Conservation (phyloP, 139 green algal genomes). For the Chlamydomonas sp. region DNA sequence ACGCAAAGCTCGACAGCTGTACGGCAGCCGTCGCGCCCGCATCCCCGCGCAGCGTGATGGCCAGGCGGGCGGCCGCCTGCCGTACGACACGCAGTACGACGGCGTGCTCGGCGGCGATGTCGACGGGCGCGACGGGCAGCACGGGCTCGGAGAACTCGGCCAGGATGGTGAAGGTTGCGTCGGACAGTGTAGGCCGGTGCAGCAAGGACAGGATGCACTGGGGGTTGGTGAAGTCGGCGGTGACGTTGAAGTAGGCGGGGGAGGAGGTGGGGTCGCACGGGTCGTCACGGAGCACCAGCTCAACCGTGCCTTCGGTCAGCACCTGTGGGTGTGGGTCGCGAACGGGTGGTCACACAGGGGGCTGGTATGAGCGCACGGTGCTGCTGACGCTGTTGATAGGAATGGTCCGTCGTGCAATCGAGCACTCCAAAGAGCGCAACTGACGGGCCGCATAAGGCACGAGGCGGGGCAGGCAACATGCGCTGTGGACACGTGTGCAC, state of each 20-base stretch:
- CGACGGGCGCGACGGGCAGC: not conserved
- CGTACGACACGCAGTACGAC: not conserved
- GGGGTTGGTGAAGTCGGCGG: constrained; percentile 22
- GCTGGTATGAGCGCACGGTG: no score
- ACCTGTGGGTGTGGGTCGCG: not conserved
- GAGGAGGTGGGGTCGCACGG: constrained; percentile 17
- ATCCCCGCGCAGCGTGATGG: not conserved
- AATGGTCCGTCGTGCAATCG: no score
- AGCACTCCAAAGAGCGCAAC: no score
- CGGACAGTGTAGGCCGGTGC: not conserved
- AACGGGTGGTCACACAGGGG: no score
- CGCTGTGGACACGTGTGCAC: no score
- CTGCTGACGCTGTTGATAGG: no score
- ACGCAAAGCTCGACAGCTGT: constrained; percentile 21
- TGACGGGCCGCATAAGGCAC: no score
- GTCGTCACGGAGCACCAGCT: constrained; percentile 23
- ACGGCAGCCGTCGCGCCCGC: not conserved
- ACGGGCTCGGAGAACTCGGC: constrained; percentile 21
- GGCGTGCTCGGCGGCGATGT: not conserved
- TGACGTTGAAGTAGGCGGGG: constrained; percentile 10
- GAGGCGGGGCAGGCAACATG: no score
- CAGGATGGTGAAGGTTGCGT: constrained; percentile 7
- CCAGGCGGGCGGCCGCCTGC: not conserved
- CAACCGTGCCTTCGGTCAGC: not conserved
- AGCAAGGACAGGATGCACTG: not conserved